These are phyloP conservation scores for Phaeophleospora eucalypticola DNA, from an alignment of 2,329 filamentous ascomycete genomes.

Conservation along the genomic window DNA sequence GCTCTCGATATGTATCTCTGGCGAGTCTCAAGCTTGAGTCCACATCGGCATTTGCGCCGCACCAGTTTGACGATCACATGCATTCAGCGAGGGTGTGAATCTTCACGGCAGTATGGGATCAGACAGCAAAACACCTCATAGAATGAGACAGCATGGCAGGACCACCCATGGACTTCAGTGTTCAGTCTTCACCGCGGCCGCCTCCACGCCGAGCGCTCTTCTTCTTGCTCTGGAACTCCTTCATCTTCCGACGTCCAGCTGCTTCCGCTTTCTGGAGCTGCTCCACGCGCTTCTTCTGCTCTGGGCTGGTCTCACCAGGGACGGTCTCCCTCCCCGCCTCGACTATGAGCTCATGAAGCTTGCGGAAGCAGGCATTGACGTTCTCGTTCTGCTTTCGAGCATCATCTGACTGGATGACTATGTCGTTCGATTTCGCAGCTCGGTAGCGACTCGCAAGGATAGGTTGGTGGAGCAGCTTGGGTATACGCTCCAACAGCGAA, in stretches of 20 bases:
- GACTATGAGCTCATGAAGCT: slow-evolving; percentile 53
- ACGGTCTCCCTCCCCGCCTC: slow-evolving; percentile 49
- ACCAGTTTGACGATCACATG: no score
- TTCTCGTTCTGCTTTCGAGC: slow-evolving; percentile 60
- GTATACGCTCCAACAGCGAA: slow-evolving; percentile 51
- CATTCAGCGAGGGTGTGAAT: no score
- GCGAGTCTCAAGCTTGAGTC: no score
- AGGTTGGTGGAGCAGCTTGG: slow-evolving; percentile 49
- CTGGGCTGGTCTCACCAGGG: slow-evolving; percentile 58
- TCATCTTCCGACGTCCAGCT: slow-evolving; percentile 53
- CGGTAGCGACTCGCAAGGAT: slow-evolving; percentile 54
- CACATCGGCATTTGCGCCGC: no score
- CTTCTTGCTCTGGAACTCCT: slow-evolving; percentile 60
- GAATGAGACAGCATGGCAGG: no score
- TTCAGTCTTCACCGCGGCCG: slow-evolving; percentile 31
- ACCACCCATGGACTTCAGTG: no score
- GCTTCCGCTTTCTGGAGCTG: slow-evolving; percentile 56
- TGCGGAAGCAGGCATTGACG: slow-evolving; percentile 55
- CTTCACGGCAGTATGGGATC: no score
- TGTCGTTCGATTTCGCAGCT: slow-evolving; percentile 48
- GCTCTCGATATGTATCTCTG: no score
- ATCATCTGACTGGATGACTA: slow-evolving; percentile 62
- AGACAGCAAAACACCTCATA: no score
- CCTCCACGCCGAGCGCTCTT: slow-evolving; percentile 51
- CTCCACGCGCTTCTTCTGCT: slow-evolving; percentile 53